These are phyloP conservation scores for Cyberlindnera euphorbiae DNA, from an alignment of 805 yeast genomes.

Conservation along the genomic window DNA sequence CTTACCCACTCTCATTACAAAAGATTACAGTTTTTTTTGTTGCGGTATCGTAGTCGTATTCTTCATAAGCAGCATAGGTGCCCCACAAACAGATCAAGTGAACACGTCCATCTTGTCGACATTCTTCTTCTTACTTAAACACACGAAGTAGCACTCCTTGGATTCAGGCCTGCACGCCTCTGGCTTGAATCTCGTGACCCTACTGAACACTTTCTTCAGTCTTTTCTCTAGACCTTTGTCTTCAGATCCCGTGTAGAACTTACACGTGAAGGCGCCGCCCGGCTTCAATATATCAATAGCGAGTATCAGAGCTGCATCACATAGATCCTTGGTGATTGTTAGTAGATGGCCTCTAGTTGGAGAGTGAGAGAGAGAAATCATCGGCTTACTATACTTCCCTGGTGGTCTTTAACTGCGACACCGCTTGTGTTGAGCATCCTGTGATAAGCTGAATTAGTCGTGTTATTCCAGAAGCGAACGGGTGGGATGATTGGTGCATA, in stretches of 20 bases:
- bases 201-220: slow-evolving; percentile 52
- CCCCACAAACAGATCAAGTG: too few relatives aligned
- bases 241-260: slow-evolving; percentile 79
- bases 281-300: slow-evolving; percentile 66
- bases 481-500: slow-evolving; percentile 59
- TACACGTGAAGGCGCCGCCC: slow-evolving; percentile 75
- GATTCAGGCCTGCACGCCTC: slow-evolving; percentile 74
- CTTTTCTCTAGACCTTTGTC: slow-evolving; percentile 60
- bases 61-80: too few relatives aligned
- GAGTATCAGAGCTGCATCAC: slow-evolving; percentile 83
- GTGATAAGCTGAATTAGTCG: slow-evolving; percentile 72
- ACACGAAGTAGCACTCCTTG: slow-evolving; percentile 78
- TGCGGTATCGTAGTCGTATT: background rate
- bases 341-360: slow-evolving; percentile 2
- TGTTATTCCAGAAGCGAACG: slow-evolving; percentile 48
- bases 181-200: slow-evolving; percentile 73
- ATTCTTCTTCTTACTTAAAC: slow-evolving; percentile 41
- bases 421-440: slow-evolving; percentile 97
- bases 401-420: slow-evolving; percentile 72
- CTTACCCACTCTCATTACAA: too few relatives aligned
- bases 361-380: too few relatives aligned
- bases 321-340: slow-evolving; percentile 49
- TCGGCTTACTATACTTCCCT: slow-evolving; percentile 69
- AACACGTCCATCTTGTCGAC: slow-evolving; percentile 44
- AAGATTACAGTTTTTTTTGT: background rate